Conservation (phyloP, 202 grass and related monocot species). For the Eragrostis tef region DNA sequence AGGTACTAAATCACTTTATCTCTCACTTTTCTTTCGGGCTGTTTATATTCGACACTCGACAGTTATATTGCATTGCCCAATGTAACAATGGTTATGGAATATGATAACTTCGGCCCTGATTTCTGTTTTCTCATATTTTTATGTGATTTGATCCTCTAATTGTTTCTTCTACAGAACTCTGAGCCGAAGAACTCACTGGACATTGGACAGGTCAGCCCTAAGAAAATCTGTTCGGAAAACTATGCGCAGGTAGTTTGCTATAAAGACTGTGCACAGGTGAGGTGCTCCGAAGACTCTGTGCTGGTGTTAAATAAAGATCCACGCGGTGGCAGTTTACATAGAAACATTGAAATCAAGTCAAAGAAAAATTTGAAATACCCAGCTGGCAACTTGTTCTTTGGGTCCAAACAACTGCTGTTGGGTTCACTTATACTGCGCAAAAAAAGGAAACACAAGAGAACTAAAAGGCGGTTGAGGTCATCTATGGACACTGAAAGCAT, state of each 20-base stretch:
- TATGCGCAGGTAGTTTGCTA: constrained; percentile 20
- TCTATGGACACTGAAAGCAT: constrained; percentile 31
- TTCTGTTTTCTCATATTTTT: constrained; percentile 19
- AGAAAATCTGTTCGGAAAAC: constrained; percentile 33
- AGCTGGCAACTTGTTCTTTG: constrained; percentile 51
- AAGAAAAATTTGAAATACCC: constrained; percentile 53
- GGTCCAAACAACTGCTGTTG: constrained; percentile 54
- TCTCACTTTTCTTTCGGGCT: not conserved
- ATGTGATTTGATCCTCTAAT: constrained; percentile 1
- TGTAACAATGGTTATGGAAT: constrained; percentile 2
- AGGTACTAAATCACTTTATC: constrained; percentile 34
- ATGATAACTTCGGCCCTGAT: not conserved
- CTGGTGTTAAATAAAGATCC: constrained; percentile 33
- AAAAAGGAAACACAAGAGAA: constrained; percentile 60
- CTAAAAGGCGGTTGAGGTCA: constrained; percentile 39
- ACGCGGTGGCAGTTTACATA: constrained; percentile 1
- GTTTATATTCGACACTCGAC: not conserved
- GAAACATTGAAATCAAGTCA: constrained; percentile 45
- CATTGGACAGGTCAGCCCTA: constrained; percentile 21
- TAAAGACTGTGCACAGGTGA: not conserved
- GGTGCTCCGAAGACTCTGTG: constrained; percentile 30
- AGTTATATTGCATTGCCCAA: not conserved
- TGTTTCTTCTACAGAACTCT: constrained; percentile 21
- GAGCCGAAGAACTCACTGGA: constrained; percentile 24
- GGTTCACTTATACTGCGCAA: constrained; percentile 53